These are phyloP conservation scores for Claviceps sp. DNA, from an alignment of 2,329 filamentous ascomycete species.

Conservation along the genomic window DNA sequence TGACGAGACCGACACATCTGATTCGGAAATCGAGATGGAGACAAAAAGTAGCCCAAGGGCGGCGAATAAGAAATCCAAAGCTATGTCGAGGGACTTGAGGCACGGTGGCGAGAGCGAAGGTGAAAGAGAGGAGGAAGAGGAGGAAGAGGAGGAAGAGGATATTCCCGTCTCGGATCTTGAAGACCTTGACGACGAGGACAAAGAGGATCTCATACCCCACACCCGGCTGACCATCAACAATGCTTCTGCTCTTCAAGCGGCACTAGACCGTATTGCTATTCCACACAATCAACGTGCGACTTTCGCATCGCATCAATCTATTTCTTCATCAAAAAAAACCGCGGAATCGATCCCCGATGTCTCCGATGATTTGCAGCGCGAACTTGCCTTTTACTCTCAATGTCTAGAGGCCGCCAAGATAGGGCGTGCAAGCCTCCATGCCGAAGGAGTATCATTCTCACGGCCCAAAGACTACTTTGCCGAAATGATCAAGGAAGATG, in stretches of 20 bases:
- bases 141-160: constrained; percentile 67
- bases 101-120: constrained; percentile 17
- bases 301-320: constrained; percentile 72
- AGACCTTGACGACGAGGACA: constrained; percentile 64
- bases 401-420: constrained; percentile 64
- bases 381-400: constrained; percentile 88
- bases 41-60: constrained; percentile 38
- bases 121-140: constrained; percentile 31
- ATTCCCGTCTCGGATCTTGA: constrained; percentile 82
- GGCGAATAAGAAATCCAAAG: constrained; percentile 15
- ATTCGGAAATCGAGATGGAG: constrained; percentile 68
- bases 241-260: constrained; percentile 67
- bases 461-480: constrained; percentile 92
- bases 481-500: constrained; percentile 97
- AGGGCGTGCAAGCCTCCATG: constrained; percentile 61
- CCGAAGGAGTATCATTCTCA: constrained; percentile 75
- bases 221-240: constrained; percentile 97
- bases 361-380: constrained; percentile 82
- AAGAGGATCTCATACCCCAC: constrained; percentile 76
- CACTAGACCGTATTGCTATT: constrained; percentile 63
- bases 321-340: constrained; percentile 55
- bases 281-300: constrained; percentile 52
- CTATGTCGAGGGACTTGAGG: constrained; percentile 7
- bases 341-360: constrained; percentile 60
- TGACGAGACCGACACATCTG: constrained; percentile 48